A percentile compares a stretch with the other conserved stretches of the same genome.
These are phyloP conservation scores for Penicillium taxi DNA, from an alignment of 495 filamentous ascomycete species.

Conservation along the genomic window DNA sequence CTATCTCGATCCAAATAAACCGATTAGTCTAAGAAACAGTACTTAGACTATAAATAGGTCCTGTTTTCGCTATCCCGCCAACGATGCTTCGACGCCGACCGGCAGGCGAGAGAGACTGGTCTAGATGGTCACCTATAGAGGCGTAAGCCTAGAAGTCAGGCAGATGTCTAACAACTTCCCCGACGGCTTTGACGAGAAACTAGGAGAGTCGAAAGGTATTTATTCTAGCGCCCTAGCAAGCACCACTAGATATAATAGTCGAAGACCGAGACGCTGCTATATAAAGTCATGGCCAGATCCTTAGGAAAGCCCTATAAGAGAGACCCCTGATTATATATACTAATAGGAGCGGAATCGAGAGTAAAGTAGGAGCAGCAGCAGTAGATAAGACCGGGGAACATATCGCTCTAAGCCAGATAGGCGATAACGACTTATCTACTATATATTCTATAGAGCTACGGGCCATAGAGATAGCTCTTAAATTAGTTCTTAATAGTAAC, in stretches of 20 bases:
- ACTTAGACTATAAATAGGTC: too few species aligned
- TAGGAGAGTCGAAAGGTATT: constrained; percentile 15
- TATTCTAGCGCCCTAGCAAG: constrained; percentile 10
- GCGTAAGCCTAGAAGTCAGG: constrained; percentile 9
- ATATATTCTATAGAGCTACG: constrained; percentile 4
- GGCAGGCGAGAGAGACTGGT: too few species aligned
- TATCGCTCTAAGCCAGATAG: constrained; percentile 5
- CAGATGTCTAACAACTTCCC: constrained; percentile 9
- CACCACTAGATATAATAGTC: constrained; percentile 8
- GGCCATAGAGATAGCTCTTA: background rate
- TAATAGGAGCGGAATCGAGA: constrained; percentile 9
- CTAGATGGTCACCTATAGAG: too few species aligned
- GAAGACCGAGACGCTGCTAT: constrained; percentile 8
- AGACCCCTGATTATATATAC: constrained; percentile 5
- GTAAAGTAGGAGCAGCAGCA: constrained; percentile 4
- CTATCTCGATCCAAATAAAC: too few species aligned
- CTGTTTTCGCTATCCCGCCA: too few species aligned
- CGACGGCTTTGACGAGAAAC: background rate
- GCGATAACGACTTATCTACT: constrained; percentile 1
- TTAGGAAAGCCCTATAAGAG: too few species aligned
- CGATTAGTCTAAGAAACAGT: too few species aligned
- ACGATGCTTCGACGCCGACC: too few species aligned
- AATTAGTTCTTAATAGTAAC: background rate
- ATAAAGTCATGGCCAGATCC: background rate
- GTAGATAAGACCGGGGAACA: background rate